Percentiles rank a stretch among this genome's conserved stretches.
phyloP scores from a whole-genome alignment of 441 rosid genomes.

The Croton setiger region DNA sequence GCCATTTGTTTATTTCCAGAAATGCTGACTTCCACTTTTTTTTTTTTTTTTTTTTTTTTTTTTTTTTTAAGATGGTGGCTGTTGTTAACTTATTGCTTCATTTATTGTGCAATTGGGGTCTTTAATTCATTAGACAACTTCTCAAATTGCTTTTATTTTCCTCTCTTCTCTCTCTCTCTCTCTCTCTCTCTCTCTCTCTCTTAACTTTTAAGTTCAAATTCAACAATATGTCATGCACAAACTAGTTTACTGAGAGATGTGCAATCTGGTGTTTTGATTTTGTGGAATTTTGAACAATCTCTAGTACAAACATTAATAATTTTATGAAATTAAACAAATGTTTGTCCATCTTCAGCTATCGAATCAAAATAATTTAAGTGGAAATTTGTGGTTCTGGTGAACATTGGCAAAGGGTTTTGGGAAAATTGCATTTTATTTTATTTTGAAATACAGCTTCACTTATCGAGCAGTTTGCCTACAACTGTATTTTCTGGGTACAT shows the following conservation, averaged over 20 bases:
- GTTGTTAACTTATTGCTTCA: not conserved
- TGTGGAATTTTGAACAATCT: not conserved
- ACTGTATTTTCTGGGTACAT: not conserved
- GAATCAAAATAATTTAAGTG: not conserved
- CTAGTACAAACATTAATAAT: not conserved
- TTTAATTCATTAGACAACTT: not conserved
- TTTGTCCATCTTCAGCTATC: not conserved
- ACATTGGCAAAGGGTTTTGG: not conserved
- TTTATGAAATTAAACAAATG: not conserved
- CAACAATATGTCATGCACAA: not conserved
- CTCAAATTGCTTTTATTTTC: not conserved
- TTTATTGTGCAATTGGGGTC: not conserved
- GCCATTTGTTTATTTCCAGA: constrained; percentile 1
- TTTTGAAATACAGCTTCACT: not conserved
- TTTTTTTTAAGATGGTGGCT: not conserved
- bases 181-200: too few species aligned
- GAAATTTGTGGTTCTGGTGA: not conserved
- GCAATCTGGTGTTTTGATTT: not conserved
- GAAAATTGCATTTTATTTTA: not conserved
- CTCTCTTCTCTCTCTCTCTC: too few species aligned
- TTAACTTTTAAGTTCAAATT: too few species aligned
- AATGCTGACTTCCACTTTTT: not conserved
- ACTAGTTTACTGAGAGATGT: not conserved
- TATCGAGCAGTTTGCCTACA: not conserved
- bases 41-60: too few species aligned